Base-by-base conservation (phyloP, 1,284 basidiomycete species). In the Mrakiaceae sp. region DNA sequence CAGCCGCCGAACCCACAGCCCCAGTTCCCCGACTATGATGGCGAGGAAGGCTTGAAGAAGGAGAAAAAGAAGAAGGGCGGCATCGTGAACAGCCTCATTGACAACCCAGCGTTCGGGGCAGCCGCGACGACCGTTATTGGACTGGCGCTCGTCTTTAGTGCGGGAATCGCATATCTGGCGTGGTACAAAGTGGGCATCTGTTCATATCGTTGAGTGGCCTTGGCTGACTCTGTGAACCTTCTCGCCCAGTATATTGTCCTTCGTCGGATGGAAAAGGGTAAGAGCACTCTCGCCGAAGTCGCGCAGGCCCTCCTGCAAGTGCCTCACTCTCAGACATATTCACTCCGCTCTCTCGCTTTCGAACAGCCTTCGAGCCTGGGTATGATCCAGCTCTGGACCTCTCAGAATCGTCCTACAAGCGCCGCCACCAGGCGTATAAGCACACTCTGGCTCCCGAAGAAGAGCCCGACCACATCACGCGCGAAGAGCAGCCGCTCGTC, bases 381-480 rank as follows among this genome's bases (percentile, higher is more conserved):
- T 86, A 86, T 70, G 88, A 90, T 71, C 87, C 87, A 27, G 88
- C 87, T 2, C 80, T 92, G 7, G 87, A 89, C 70, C 79, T 89
- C 12, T 84, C 82, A 4, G 81, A 79, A 50, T 73, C 79, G 46
- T 76, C 79, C 49, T 78, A 78, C 43, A 70, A 67, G 40, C 64
- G 61, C 56, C 58, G 67, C 16, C 52, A 43, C 40, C 56, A 52
- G 44, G 16, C 47, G 39, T 44, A 48, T 5, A 49, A 16, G 44
- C 12, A 51, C 64, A 69, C 39, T 66, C 68, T 27, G 2, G 67
- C 69, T n/a, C 69, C 72, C 7, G 66, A 70, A 48, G 68, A 70
- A 16, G 71, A 70, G 12, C 44, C 52, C 10, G 68, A 70, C 62
- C 84, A 87, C 72, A 77, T 90, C 44, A 78, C 82, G 27, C 81